Base-by-base conservation (phyloP, 1,284 basidiomycete species). In the Naganishia sp. region DNA sequence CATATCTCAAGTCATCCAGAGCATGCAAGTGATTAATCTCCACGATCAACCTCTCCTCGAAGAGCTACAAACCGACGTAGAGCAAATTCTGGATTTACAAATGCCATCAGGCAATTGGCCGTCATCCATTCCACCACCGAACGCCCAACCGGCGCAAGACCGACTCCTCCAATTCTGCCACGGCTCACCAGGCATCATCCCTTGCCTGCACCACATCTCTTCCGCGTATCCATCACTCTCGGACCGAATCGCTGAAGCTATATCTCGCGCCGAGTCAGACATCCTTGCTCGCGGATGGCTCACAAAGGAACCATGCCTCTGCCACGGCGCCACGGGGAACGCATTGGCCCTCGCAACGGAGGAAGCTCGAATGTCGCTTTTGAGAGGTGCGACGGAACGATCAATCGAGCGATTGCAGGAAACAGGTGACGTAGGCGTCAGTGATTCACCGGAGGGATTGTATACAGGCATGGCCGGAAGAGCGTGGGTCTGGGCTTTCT, bases 151-250 rank as follows among this genome's bases (percentile, higher is more conserved):
- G 4, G 6, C 15, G 7, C 17, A 25, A 11, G 58, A 61, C 35
- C 32, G 17, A 42, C 58, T 61, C 39, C 31, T 61, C 13, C 58
- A 61, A 31, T 61, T 61, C 58, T 61, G 58, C 58, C 58, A 61
- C 23, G 58, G 58, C 23, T 61, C 58, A 31, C 58, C 58, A 18
- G 58, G 58, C 5, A 42, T 61, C 47, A 51, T 61, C 47, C 10
- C 47, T 13, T 61, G 58, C 47, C 47, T 61, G 6, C 4, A 35
- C 32, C 32, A 15, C 23, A 61, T 61, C 21, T 17, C 9, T 15
- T 23, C 23, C 11, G 25, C 25, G 17, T 61, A 61, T 47, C 42
- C 61, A 11, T 31, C 49, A 11, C 51, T 63, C 23, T 13, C 51
- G 11, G 6, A 28, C 7, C 17, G 45, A n/a, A 54, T 63, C n/a